Conservation (phyloP, 345 rosid genomes). For the Dipteronia sinensis region DNA sequence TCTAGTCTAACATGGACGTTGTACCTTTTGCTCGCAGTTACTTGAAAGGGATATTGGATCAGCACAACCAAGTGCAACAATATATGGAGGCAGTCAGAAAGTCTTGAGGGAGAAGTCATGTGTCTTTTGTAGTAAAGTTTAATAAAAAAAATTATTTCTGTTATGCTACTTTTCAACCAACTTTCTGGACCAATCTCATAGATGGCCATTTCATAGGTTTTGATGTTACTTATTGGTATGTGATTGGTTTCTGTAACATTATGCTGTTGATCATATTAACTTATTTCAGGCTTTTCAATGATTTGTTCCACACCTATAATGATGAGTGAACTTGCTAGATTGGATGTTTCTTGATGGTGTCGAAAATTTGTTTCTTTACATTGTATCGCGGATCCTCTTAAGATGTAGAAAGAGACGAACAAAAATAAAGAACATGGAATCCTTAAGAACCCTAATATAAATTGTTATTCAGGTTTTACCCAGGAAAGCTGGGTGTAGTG, state of each 20-base stretch:
- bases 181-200: conserved; percentile 7
- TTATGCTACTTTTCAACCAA: conserved; percentile 5
- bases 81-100: conserved; percentile 31
- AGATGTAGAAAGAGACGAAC: neutral
- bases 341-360: neutral
- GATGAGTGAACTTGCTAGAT: neutral
- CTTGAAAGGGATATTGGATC: conserved; percentile 52
- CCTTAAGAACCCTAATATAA: neutral
- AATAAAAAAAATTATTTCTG: conserved; percentile 20
- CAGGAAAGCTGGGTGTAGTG: neutral
- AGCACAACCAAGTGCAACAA: conserved; percentile 38
- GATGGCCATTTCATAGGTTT: conserved; percentile 1
- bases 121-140: conserved; percentile 16
- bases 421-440: neutral
- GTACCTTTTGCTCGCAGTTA: conserved; percentile 49
- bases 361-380: neutral
- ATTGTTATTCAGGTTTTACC: neutral
- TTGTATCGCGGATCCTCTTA: neutral
- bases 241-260: conserved; percentile 14
- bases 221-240: neutral
- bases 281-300: neutral
- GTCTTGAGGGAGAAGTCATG: conserved; percentile 14
- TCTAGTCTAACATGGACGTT: neutral
- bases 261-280: neutral
- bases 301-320: neutral